Evolutionary conservation across 2,329 filamentous ascomycete species (phyloP).

Genomic region (Xylaria sp.): DNA sequence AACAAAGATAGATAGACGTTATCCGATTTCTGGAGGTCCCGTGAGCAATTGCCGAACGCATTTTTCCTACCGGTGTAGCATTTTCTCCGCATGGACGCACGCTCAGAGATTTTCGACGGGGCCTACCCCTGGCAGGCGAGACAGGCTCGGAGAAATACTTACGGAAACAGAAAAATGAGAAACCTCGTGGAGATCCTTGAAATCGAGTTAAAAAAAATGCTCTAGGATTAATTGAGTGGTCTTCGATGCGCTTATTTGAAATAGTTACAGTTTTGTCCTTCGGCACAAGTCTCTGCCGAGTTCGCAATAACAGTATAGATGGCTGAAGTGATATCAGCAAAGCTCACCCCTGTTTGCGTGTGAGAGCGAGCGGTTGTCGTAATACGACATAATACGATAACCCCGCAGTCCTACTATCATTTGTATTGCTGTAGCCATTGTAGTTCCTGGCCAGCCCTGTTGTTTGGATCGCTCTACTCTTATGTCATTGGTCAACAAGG

Average conservation of each 20-base stretch:
- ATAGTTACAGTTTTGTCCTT: not conserved
- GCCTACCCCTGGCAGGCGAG: not conserved
- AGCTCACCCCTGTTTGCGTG: not conserved
- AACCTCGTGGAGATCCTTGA: not conserved
- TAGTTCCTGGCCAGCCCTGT: not conserved
- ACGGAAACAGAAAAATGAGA: constrained; percentile 1
- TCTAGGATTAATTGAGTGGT: not conserved
- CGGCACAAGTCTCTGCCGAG: not conserved
- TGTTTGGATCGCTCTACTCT: not conserved
- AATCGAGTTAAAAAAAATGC: not conserved
- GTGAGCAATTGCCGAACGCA: constrained; percentile 27
- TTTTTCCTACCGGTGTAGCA: constrained; percentile 2
- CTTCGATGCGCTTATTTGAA: not conserved
- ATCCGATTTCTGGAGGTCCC: constrained; percentile 1
- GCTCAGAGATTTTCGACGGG: not conserved
- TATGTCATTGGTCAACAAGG: not conserved
- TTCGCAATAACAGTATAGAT: not conserved
- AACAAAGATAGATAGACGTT: not conserved
- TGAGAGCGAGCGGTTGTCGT: not conserved
- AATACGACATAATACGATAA: not conserved
- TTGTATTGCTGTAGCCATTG: not conserved
- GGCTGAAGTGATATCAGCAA: not conserved
- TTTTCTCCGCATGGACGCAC: constrained; percentile 6
- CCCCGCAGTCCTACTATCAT: not conserved
- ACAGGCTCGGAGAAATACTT: not conserved